These are phyloP conservation scores for Phyllosticta citriasiana DNA, from an alignment of 2,329 filamentous ascomycete genomes.

Conservation along the genomic window DNA sequence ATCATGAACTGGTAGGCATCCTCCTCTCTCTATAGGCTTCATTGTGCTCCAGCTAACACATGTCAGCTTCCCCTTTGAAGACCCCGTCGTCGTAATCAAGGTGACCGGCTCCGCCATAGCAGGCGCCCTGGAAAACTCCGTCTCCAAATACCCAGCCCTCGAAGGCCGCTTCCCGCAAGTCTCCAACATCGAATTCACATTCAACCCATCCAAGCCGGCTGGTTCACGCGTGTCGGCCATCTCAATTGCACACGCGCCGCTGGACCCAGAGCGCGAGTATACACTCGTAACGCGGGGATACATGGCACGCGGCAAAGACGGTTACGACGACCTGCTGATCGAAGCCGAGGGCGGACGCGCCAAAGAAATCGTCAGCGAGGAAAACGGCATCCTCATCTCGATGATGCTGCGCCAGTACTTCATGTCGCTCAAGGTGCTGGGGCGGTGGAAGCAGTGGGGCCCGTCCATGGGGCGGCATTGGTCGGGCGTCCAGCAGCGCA, in stretches of 20 bases:
- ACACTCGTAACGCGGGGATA: conserved; percentile 73
- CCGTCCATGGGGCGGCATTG: conserved; percentile 55
- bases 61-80: conserved; percentile 70
- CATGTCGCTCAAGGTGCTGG: conserved; percentile 71
- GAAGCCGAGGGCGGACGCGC: conserved; percentile 64
- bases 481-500: conserved; percentile 51
- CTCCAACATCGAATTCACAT: conserved; percentile 68
- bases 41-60: conserved; percentile 2
- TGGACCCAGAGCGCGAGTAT: conserved; percentile 57
- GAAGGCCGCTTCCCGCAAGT: conserved; percentile 83
- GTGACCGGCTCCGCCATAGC: conserved; percentile 62
- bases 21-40: not conserved
- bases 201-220: conserved; percentile 52
- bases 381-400: conserved; percentile 78
- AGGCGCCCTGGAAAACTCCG: conserved; percentile 75
- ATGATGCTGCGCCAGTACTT: conserved; percentile 87
- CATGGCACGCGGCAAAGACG: conserved; percentile 68
- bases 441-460: conserved; percentile 67
- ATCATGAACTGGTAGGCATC: conserved; percentile 56
- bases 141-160: conserved; percentile 69
- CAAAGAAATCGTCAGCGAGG: conserved; percentile 71
- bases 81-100: conserved; percentile 70
- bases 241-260: conserved; percentile 49
- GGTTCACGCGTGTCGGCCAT: conserved; percentile 55
- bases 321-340: conserved; percentile 29